Conservation (phyloP, 441 rosid species). For the Rhodomyrtus psidioides region DNA sequence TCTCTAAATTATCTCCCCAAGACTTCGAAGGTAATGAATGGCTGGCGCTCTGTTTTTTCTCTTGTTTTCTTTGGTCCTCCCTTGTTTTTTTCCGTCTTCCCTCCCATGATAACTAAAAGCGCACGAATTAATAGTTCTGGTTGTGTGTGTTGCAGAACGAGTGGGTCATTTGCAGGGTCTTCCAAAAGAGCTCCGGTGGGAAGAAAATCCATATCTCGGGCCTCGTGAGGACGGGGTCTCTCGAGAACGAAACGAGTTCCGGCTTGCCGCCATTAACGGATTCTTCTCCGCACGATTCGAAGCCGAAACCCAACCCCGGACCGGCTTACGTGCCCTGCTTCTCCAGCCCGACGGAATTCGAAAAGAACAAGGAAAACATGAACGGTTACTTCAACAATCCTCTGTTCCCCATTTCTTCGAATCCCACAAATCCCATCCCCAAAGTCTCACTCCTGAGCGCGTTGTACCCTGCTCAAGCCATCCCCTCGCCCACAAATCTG, state of each 20-base stretch:
- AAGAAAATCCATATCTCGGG: conserved; percentile 61
- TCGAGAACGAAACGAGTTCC: conserved; percentile 33
- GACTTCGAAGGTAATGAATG: conserved; percentile 53
- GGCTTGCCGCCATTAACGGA: conserved; percentile 60
- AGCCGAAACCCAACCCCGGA: conserved; percentile 22
- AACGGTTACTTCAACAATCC: conserved; percentile 24
- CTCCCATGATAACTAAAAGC: background rate
- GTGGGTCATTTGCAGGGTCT: conserved; percentile 89
- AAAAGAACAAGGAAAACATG: conserved; percentile 17
- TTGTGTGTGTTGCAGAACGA: conserved; percentile 49
- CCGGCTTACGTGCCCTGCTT: conserved; percentile 94
- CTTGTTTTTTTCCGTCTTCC: background rate
- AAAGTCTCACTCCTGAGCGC: conserved; percentile 24
- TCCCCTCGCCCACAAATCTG: conserved; percentile 10
- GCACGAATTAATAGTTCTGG: background rate
- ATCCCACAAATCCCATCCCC: conserved; percentile 3
- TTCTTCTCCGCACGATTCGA: conserved; percentile 32
- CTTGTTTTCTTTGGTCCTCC: background rate
- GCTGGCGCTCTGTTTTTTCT: background rate
- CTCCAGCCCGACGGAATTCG: conserved; percentile 59
- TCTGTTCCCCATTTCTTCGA: conserved; percentile 11
- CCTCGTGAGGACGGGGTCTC: conserved; percentile 27
- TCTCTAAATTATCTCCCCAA: conserved; percentile 66
- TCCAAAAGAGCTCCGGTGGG: conserved; percentile 66
- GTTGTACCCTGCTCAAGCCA: conserved; percentile 26